Evolutionary conservation across 805 yeast genomes (phyloP).

Genomic region (Wickerhamiella siamensis): DNA sequence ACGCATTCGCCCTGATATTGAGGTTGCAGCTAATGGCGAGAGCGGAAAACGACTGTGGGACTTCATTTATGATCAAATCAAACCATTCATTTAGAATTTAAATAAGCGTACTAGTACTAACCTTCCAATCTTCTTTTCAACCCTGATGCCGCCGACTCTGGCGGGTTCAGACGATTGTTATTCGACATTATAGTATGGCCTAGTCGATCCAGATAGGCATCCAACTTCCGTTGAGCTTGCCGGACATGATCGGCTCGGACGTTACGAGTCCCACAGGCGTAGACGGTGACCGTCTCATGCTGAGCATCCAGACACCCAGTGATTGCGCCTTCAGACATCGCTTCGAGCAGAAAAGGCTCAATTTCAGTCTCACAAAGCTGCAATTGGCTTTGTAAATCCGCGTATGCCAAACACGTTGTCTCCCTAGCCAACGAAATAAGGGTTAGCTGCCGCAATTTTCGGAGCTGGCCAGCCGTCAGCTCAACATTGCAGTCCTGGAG

Average conservation of each 20-base stretch:
- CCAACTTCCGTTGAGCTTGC: slow-evolving; percentile 9
- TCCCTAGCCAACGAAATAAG: slow-evolving; percentile 13
- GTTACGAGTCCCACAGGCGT: slow-evolving; percentile 13
- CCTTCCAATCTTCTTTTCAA: background rate
- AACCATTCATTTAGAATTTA: background rate
- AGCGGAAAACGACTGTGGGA: slow-evolving; percentile 27
- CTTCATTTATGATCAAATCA: slow-evolving; percentile 15
- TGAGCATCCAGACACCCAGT: slow-evolving; percentile 18
- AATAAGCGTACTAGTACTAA: too few species aligned
- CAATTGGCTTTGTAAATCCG: slow-evolving; percentile 8
- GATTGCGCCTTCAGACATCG: slow-evolving; percentile 17
- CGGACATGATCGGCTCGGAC: slow-evolving; percentile 11
- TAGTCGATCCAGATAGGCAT: slow-evolving; percentile 5
- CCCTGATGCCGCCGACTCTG: background rate
- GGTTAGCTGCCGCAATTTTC: slow-evolving; percentile 16
- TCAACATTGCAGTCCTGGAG: background rate
- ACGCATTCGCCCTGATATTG: slow-evolving; percentile 26
- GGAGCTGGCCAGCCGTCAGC: slow-evolving; percentile 8
- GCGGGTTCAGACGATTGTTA: background rate
- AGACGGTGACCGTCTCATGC: slow-evolving; percentile 11
- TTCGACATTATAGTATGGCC: background rate
- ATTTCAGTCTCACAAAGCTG: slow-evolving; percentile 9
- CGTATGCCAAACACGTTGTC: slow-evolving; percentile 8
- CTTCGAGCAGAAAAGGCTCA: slow-evolving; percentile 15
- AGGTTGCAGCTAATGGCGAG: slow-evolving; percentile 24